Percentiles rank a stretch among this genome's conserved stretches.
Conservation (phyloP, 2,329 filamentous ascomycete species). For the Ceratocystis huliohia region DNA sequence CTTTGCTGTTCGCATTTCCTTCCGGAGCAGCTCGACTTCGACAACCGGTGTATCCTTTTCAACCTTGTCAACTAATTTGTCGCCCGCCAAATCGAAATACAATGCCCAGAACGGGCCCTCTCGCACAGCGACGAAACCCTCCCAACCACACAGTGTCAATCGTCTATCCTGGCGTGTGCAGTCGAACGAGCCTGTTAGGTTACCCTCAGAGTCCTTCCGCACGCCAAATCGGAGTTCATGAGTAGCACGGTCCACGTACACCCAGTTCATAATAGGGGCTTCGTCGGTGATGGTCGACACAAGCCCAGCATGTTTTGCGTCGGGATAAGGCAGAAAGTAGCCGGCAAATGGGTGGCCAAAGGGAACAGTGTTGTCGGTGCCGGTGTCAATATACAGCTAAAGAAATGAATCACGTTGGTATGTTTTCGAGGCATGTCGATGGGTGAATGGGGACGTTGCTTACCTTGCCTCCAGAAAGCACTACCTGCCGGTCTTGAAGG, state of each 20-base stretch:
- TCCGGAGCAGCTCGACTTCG: conserved; percentile 42
- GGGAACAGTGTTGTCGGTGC: conserved; percentile 24
- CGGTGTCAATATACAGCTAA: conserved; percentile 33
- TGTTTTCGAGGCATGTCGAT: not conserved
- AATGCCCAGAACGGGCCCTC: conserved; percentile 35
- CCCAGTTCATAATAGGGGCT: conserved; percentile 40
- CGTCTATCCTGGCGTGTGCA: conserved; percentile 41
- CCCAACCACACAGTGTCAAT: conserved; percentile 38
- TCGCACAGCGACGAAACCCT: conserved; percentile 38
- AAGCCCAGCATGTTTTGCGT: conserved; percentile 34
- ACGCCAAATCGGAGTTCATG: conserved; percentile 37
- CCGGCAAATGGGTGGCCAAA: conserved; percentile 42
- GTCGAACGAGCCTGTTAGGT: conserved; percentile 38
- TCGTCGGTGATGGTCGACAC: conserved; percentile 38
- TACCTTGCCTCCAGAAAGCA: conserved; percentile 35
- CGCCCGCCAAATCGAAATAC: conserved; percentile 37
- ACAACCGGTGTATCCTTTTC: conserved; percentile 37
- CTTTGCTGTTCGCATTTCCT: conserved; percentile 29
- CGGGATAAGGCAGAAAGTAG: conserved; percentile 46
- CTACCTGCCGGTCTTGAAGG: conserved; percentile 35
- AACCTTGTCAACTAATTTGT: conserved; percentile 35
- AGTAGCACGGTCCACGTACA: conserved; percentile 35
- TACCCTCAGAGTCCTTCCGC: conserved; percentile 32
- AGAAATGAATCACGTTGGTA: not conserved
- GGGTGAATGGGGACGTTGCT: not conserved